These are phyloP conservation scores for Aspergillus baeticus DNA, from an alignment of 495 filamentous ascomycete species.

Conservation along the genomic window DNA sequence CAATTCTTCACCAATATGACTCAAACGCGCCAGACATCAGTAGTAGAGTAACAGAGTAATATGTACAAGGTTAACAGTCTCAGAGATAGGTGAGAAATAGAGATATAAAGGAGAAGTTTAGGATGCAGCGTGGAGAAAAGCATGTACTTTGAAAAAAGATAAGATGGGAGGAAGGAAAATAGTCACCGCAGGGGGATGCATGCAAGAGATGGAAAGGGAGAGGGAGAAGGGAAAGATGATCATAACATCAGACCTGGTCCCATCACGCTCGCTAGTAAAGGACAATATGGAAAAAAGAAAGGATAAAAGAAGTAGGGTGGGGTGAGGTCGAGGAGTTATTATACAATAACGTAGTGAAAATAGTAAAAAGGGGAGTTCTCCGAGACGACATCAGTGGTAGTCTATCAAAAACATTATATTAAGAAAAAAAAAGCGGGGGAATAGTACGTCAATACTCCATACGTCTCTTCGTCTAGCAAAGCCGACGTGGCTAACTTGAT, in stretches of 20 bases:
- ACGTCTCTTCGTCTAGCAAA: not conserved
- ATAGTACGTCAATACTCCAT: not conserved
- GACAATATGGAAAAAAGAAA: constrained; percentile 18
- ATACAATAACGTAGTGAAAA: constrained; percentile 27
- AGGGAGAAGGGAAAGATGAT: constrained; percentile 24
- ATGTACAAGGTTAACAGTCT: constrained; percentile 13
- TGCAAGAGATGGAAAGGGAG: constrained; percentile 11
- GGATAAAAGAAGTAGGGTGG: constrained; percentile 14
- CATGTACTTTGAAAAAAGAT: constrained; percentile 22
- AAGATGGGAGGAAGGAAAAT: not conserved
- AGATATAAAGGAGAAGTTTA: constrained; percentile 10
- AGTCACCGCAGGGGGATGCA: constrained; percentile 15
- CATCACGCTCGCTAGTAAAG: constrained; percentile 25
- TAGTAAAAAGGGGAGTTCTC: constrained; percentile 15
- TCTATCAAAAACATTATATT: constrained; percentile 47
- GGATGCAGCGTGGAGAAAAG: constrained; percentile 4
- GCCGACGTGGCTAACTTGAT: constrained; percentile 16
- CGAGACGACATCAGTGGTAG: constrained; percentile 31
- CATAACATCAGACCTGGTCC: constrained; percentile 32
- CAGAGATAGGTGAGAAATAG: constrained; percentile 1
- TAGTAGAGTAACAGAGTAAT: constrained; percentile 9
- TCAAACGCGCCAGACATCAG: constrained; percentile 12
- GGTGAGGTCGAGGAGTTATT: constrained; percentile 22
- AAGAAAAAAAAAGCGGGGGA: constrained; percentile 17
- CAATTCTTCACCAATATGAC: constrained; percentile 13